phyloP scores from a whole-genome alignment of 257 asterid genomes.

The Mitragyna speciosa region DNA sequence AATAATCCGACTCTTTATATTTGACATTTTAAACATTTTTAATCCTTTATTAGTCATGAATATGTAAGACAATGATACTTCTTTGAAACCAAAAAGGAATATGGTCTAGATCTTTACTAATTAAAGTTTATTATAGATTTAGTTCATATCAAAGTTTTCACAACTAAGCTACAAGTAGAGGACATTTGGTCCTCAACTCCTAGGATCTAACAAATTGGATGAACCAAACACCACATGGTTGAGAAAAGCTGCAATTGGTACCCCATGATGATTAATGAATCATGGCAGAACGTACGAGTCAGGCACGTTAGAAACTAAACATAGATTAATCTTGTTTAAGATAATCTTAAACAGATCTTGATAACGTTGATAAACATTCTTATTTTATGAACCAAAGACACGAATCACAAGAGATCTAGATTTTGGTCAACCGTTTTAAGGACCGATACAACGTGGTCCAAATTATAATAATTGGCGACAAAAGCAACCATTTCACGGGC shows the following conservation, averaged over 20 bases:
- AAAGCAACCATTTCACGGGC: constrained; percentile 9
- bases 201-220: neutral
- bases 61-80: neutral
- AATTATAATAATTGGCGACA: constrained; percentile 11
- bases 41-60: neutral
- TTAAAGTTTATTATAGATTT: neutral
- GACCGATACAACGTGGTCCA: constrained; percentile 1
- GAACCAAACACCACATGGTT: neutral
- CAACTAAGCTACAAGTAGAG: neutral
- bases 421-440: constrained; percentile 22
- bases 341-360: neutral
- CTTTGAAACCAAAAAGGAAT: neutral
- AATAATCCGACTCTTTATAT: neutral
- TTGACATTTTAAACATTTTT: neutral
- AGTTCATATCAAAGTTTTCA: neutral
- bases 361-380: neutral
- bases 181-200: neutral
- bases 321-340: neutral
- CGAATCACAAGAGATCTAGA: constrained; percentile 9
- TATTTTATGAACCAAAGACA: neutral
- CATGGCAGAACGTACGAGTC: neutral
- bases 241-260: neutral
- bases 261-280: neutral
- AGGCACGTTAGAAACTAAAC: neutral
- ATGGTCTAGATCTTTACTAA: neutral